Percentiles rank a stretch among this genome's conserved stretches.
Conservation (phyloP, 768 basidiomycete genomes). For the Cantharellus cinnabarinus region DNA sequence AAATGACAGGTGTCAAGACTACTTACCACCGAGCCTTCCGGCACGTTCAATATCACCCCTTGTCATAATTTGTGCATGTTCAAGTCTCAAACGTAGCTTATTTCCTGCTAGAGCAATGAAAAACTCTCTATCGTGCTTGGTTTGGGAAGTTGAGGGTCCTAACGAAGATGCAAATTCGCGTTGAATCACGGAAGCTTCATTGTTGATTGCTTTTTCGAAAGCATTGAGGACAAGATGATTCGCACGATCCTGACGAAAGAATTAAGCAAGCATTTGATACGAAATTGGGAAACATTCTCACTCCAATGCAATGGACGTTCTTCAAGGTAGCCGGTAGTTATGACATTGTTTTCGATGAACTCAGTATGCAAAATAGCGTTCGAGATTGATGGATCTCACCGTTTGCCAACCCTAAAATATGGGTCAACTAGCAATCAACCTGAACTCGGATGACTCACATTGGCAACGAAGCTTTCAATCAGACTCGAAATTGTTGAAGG, state of each 20-base stretch:
- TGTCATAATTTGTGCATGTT: slow-evolving; percentile 83
- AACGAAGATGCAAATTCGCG: too few species aligned
- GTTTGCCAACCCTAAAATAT: slow-evolving; percentile 46
- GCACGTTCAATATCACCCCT: slow-evolving; percentile 45
- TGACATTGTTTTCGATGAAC: too few species aligned
- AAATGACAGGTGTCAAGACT: not conserved
- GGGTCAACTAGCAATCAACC: not conserved
- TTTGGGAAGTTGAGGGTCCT: not conserved
- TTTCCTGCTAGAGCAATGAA: too few species aligned
- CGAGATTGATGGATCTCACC: slow-evolving; percentile 25
- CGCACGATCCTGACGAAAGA: slow-evolving; percentile 40
- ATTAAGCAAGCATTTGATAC: not conserved
- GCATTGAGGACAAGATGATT: slow-evolving; percentile 69
- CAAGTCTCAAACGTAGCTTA: slow-evolving; percentile 46
- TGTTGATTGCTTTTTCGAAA: slow-evolving; percentile 42
- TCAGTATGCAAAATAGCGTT: not conserved
- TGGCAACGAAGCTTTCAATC: slow-evolving; percentile 42
- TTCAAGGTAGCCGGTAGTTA: slow-evolving; percentile 14
- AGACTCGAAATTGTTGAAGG: slow-evolving; percentile 32
- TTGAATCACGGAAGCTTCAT: not conserved
- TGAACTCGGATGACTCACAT: slow-evolving; percentile 15
- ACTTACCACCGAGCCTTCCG: slow-evolving; percentile 51
- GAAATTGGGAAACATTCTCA: not conserved
- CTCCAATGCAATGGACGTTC: slow-evolving; percentile 75
- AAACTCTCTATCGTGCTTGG: not conserved